Base-by-base conservation (phyloP, 2,329 filamentous ascomycete species). In the Aureobasidium melanogenum region DNA sequence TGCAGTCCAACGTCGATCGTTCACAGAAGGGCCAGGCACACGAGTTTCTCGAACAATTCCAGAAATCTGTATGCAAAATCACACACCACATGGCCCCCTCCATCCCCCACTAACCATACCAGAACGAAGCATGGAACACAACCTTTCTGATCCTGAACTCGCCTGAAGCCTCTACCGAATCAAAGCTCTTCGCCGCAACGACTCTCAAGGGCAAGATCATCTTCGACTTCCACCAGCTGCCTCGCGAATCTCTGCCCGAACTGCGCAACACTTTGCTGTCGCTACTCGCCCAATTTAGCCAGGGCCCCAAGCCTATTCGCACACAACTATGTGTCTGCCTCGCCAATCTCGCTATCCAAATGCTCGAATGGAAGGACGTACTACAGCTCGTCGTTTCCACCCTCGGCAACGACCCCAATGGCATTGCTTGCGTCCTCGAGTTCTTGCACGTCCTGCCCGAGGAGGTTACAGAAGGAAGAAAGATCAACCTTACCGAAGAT, bases 191-290 rank as follows among this genome's bases (percentile, higher is more conserved):
- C 75, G 94, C 94, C 50, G 94, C 94, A 63, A 97, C 93, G 50
- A 99, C 94, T 57, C 80, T 99, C 71, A 96, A 96, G 79, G 94
- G 94, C 81, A 99, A 99, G 94, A 97, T 99, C 68, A 92, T 92
- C 67, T 99, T 96, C 75, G 94, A 99, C 77, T 84, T 97, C 59
- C 83, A 93, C 65, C 93, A 97, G 79, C 84, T 99, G 56, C 87
- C 91, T 14, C 79, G 86, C 64, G 83, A 84, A 69, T 86, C 93
- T 64, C 81, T 95, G 50, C 79, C 86, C 39, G 84, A 86, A 61
- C 83, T 99, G 62, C 88, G 94, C 76, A 87, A 88, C 73, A 93
- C 95, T 65, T 82, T 97, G 48, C 81, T 99, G 62, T 79, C 86
- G 62, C 84, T 96, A 57, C 82, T 99, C 59, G 88, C 90, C 70